These are phyloP conservation scores for Gaeumannomyces tritici DNA, from an alignment of 2,329 filamentous ascomycete genomes.

Conservation along the genomic window DNA sequence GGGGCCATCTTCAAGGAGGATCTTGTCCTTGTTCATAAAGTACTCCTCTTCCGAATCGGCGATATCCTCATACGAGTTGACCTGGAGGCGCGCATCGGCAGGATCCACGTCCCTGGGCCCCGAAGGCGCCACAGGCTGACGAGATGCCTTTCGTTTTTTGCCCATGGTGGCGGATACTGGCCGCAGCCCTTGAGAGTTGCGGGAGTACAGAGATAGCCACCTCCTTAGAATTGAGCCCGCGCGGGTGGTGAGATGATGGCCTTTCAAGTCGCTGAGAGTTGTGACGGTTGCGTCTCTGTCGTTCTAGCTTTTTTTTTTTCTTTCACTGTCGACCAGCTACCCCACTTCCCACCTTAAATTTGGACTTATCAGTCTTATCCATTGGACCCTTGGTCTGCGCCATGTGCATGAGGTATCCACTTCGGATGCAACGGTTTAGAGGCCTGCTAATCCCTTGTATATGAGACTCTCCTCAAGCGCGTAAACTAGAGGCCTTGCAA, in stretches of 20 bases:
- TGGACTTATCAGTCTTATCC: not conserved
- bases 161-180: slow-evolving; percentile 37
- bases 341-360: not conserved
- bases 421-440: not conserved
- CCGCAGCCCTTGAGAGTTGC: not conserved
- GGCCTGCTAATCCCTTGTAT: too few relatives aligned
- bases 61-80: slow-evolving; percentile 68
- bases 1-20: slow-evolving; percentile 75
- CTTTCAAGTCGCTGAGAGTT: not conserved
- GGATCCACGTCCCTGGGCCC: slow-evolving; percentile 46
- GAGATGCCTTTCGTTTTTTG: slow-evolving; percentile 62
- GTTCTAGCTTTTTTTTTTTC: not conserved
- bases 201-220: not conserved
- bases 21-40: slow-evolving; percentile 74
- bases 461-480: not conserved
- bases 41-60: slow-evolving; percentile 94
- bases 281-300: too few relatives aligned
- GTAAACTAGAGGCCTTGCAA: not conserved
- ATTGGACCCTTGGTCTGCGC: not conserved
- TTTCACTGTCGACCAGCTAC: not conserved
- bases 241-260: not conserved
- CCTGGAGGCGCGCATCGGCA: slow-evolving; percentile 51
- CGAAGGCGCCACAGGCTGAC: slow-evolving; percentile 30
- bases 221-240: not conserved
- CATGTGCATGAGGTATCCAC: not conserved